Evolutionary conservation across 2,329 filamentous ascomycete genomes (phyloP).

Genomic region (Colletotrichum karsti): DNA sequence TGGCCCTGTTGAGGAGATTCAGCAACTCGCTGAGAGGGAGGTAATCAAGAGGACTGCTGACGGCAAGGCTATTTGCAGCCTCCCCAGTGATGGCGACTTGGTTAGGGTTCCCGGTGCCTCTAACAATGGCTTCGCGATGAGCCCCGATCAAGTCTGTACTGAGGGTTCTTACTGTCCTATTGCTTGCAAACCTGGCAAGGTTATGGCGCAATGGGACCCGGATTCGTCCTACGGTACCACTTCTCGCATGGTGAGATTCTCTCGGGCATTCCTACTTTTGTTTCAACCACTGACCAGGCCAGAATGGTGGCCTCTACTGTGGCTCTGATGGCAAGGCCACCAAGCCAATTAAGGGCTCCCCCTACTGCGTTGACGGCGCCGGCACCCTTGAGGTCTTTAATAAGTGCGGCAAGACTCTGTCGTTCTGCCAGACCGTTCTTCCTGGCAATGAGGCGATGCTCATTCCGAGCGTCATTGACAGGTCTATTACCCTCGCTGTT

Average conservation of each 20-base stretch:
- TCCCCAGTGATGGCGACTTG: constrained; percentile 73
- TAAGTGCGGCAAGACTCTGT: constrained; percentile 67
- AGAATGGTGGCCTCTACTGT: constrained; percentile 81
- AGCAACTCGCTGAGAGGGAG: constrained; percentile 21
- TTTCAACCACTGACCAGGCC: background rate
- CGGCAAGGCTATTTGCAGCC: constrained; percentile 58
- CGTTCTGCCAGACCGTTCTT: constrained; percentile 82
- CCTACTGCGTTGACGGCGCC: constrained; percentile 76
- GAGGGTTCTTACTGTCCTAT: constrained; percentile 78
- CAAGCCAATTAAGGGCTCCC: constrained; percentile 74
- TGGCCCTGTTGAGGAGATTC: background rate
- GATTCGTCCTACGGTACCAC: constrained; percentile 74
- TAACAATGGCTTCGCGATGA: constrained; percentile 85
- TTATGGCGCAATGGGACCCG: constrained; percentile 83
- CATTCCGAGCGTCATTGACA: constrained; percentile 75
- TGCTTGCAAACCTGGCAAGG: constrained; percentile 78
- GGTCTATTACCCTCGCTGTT: constrained; percentile 70
- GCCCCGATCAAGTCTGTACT: constrained; percentile 75
- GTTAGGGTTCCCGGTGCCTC: constrained; percentile 67
- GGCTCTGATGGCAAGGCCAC: constrained; percentile 70
- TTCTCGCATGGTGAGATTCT: constrained; percentile 68
- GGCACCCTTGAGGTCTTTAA: constrained; percentile 73
- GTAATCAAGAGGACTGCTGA: constrained; percentile 39
- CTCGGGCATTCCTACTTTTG: background rate
- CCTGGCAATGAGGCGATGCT: constrained; percentile 85